Evolutionary conservation across 2,329 filamentous ascomycete species (phyloP), one percentile per base, ranked within the genome.

Genomic region (Penicillium aurantiogriseum): DNA sequence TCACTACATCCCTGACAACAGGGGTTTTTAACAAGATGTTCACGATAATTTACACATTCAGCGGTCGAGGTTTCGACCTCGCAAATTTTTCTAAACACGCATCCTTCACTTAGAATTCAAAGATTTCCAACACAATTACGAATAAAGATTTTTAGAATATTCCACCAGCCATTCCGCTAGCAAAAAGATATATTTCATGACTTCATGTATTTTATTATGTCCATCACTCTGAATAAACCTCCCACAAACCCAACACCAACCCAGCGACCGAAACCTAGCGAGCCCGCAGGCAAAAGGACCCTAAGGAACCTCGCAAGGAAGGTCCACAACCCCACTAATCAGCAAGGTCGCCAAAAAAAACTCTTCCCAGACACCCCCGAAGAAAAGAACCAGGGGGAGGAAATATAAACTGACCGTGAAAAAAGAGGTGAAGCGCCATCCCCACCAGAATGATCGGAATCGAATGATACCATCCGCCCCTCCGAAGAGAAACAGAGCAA

Each of bases 391-490:
- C 2, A 42, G 33, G 47, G 45, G 45, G 40, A 21, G 58, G 45
- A 58, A 57, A 57, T 27, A 59, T 47, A 61, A 61, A 83, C 83
- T 78, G 70, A 84, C 80, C 74, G 3, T 78, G 61, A 63, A 65
- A 76, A 78, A 74, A 74, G 73, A 61, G 60, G 60, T 79, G 84
- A 87, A 88, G 85, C 87, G 85, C 85, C 88, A 84, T 85, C 88
- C 88, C 84, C 86, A 84, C 83, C 87, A 88, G 88, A 91, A 85
- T 92, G 87, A 92, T 91, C 89, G 88, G 89, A 92, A 92, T 92
- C 88, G 89, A 91, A 90, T 91, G 82, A 87, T 87, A 82, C 79
- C 72, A 76, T 67, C 65, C 73, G 75, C 69, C 70, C 63, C 33
- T 40, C 47, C 60, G 60, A 51, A 56, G 38, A 71, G 71, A 69